Base-by-base conservation (phyloP, 208 protist species). In the Angomonas deanei region DNA sequence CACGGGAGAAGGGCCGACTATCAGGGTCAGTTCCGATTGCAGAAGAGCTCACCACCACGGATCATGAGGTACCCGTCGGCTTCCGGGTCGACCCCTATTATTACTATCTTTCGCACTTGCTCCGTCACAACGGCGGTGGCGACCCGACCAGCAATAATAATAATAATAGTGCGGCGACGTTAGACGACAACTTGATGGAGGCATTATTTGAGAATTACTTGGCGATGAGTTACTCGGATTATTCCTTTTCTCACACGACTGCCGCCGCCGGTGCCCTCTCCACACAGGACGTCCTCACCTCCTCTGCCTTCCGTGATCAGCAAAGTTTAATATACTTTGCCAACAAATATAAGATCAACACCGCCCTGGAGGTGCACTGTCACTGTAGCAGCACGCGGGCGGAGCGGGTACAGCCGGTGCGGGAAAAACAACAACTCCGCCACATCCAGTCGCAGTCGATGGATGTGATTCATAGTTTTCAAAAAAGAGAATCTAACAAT, bases 151-250 rank as follows among this genome's bases (percentile, higher is more conserved):
- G 26, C 23, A 10, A n/a, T 19, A 78, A 15, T 47, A 55, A 13
- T 19, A 5, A n/a, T n/a, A n/a, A n/a, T n/a, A n/a, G n/a, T n/a
- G n/a, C n/a, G n/a, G n/a, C n/a, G n/a, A n/a, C n/a, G n/a, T n/a
- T n/a, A n/a, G n/a, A n/a, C 50, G 36, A 42, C 15, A 15, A 39
- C 34, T 47, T 94, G 15, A 53, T 92, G n/a, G 82, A 92, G 24
- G 88, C 85, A 4, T 66, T 94, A 30, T 77, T 83, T 52, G 85
- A 92, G 55, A 80, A 82, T 66, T 94, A 92, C 62, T 60, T 81
- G n/a, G 52, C 71, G 28, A 76, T 70, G 0, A 54, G 69, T 13
- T 91, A 91, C 65, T 70, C 71, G 10, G 88, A 94, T 66, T 91
- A 89, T 78, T 75, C 68, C 27, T 78, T 92, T 6, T 19, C 34